Evolutionary conservation across 192 early-diverging fungal genomes (phyloP).

Genomic region (Diversispora eburnea): DNA sequence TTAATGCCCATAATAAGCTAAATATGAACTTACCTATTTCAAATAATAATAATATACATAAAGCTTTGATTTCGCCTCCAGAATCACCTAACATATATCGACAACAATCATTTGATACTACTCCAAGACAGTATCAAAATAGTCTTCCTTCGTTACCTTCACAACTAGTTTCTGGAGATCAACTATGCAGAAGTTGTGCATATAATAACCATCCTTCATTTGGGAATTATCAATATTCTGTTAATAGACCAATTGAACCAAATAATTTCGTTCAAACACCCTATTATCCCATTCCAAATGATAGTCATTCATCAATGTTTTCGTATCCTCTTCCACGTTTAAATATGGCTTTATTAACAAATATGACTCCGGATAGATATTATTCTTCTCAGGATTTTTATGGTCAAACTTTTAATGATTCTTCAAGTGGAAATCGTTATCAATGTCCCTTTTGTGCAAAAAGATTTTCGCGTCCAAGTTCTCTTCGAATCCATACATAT

Average conservation of each 20-base stretch:
- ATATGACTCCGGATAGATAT: slow-evolving; percentile 15
- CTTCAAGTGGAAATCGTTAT: slow-evolving; percentile 47
- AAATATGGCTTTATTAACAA: neutral
- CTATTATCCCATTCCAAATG: neutral
- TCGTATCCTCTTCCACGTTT: neutral
- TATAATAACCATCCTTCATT: neutral
- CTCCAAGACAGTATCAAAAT: neutral
- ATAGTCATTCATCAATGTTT: neutral
- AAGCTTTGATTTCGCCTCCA: neutral
- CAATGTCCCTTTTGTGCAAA: slow-evolving; percentile 61
- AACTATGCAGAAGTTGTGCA: slow-evolving; percentile 5
- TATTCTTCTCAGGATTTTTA: slow-evolving; percentile 29
- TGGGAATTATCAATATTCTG: neutral
- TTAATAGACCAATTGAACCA: neutral
- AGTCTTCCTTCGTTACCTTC: neutral
- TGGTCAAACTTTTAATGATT: neutral
- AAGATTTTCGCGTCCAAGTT: slow-evolving; percentile 66
- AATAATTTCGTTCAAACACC: neutral
- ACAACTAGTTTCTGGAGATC: neutral
- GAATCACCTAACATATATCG: slow-evolving; percentile 18
- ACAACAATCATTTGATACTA: neutral
- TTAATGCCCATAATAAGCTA: slow-evolving; percentile 16
- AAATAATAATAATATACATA: slow-evolving; percentile 7
- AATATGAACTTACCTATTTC: neutral
- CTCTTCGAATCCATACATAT: slow-evolving; percentile 64